Base-by-base conservation (phyloP, 345 rosid genomes). In the Salix udensis region DNA sequence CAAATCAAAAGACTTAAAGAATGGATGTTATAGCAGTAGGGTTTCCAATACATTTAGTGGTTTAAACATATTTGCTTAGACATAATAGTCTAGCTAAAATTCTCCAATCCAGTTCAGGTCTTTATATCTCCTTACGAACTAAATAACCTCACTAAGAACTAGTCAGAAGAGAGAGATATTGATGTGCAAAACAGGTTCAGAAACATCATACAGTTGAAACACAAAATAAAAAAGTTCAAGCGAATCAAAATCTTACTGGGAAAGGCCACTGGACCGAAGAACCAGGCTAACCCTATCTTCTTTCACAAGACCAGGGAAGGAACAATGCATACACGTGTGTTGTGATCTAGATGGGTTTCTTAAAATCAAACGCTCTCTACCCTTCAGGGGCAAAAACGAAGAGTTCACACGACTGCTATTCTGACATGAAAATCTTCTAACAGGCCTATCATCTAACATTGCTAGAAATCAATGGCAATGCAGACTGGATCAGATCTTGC, bases 401-500 rank as follows among this genome's bases (percentile, higher is more conserved):
- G 21, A 66, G 44, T 30, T 24, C 24, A 23, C 10, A 13, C 36
- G 12, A 26, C 30, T 62, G 66, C 5, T 46, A 46, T 46, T 46
- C 50, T 46, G 50, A 46, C 50, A 46, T 12, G 14, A 28, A 3
- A 55, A 24, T 64, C 26, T 31, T 44, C 42, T 34, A 40, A 14
- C 31, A 30, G 6, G 6, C 31, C n/a, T 36, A 23, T 80, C 78
- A 62, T 62, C 76, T 64, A 2, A 23, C 60, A 52, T 46, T 70
- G 12, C 31, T 50, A 67, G 88, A 79, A 74, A 91, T 84, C 50
- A 77, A 78, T n/a, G 82, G 70, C 79, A 87, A 84, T 4, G 93
- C 91, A 31, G 90, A 87, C 40, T 74, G 84, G 62, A 96, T 81
- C 76, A 75, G 68, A 79, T 80, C 88, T 72, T 74, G 86, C 76